Evolutionary conservation across 1,139 yeast genomes (phyloP), one percentile per base, ranked within the genome.

Genomic region (Groenewaldozyma sp.): DNA sequence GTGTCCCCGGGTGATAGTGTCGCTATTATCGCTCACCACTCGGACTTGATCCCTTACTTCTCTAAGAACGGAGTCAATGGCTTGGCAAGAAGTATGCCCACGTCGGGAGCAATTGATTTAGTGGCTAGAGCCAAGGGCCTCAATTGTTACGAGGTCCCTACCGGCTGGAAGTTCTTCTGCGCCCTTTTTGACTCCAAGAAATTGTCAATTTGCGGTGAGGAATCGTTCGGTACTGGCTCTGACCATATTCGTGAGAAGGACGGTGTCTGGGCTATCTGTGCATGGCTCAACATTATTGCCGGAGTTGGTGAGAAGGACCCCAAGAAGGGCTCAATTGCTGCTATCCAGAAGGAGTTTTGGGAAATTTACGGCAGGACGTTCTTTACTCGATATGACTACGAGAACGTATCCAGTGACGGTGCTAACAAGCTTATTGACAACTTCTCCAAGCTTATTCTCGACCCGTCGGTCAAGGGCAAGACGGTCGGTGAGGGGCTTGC

Each of bases 91-190:
- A 84, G 95, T 13, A 91, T 91, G 95, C 98, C 98, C 41, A 91
- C 98, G 4, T 80, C 94, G 5, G 87, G 87, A 29, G 98, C 98
- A 27, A 73, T 91, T 53, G 98, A 91, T 58, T 71, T 82, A 44
- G 98, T 91, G 24, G 98, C 95, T 28, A 76, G 77, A 60, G 70
- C 70, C 45, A 79, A 86, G 60, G 80, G 80, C 14, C 68, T 91
- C 48, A 66, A 80, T 39, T 70, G 80, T 48, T 91, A 91, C 64
- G 98, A 91, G 64, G 98, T 93, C 3, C 98, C 98, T 44, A 91
- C 98, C 17, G 98, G 98, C 31, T 91, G 98, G 98, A 91, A 91
- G 64, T 91, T 91, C 60, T 91, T 91, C 73, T 87, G 97, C 63
- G 88, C 94, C 4, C 69, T 91, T 50, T 91, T 91, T 54, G 98